Evolutionary conservation across 306 rosid species (phyloP).

Genomic region (Alnus glutinosa): DNA sequence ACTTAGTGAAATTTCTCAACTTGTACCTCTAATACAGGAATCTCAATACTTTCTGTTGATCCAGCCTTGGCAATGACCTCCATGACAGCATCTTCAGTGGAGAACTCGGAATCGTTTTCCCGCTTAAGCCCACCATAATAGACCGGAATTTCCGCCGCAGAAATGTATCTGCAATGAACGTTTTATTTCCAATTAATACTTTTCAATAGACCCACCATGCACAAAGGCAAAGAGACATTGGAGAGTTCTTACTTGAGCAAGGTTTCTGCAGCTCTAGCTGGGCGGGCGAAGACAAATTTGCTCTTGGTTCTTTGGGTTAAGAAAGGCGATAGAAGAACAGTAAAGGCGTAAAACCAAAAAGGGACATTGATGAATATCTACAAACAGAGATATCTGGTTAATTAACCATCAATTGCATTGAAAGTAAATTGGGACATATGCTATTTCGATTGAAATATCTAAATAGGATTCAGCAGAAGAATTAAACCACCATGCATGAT

Average conservation of each 20-base stretch:
- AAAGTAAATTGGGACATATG: neutral
- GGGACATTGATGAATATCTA: conserved; percentile 63
- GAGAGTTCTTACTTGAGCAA: conserved; percentile 38
- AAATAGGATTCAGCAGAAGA: too few species aligned
- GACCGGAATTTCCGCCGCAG: conserved; percentile 50
- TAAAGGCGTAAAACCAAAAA: conserved; percentile 58
- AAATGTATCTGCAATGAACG: conserved; percentile 41
- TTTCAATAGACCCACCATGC: neutral
- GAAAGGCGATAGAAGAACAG: conserved; percentile 51
- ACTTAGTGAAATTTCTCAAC: neutral
- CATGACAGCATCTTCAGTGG: conserved; percentile 32
- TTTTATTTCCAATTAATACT: neutral
- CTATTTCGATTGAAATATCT: too few species aligned
- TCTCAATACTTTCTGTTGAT: conserved; percentile 46
- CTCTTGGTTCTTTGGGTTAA: conserved; percentile 57
- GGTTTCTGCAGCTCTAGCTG: conserved; percentile 48
- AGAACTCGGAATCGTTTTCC: conserved; percentile 47
- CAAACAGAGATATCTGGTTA: conserved; percentile 22
- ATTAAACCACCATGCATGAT: too few species aligned
- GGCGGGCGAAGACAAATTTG: conserved; percentile 55
- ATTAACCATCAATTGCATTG: conserved; percentile 8
- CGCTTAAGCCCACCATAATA: conserved; percentile 51
- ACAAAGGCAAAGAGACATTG: neutral
- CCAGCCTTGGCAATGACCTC: conserved; percentile 46
- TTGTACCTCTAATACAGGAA: conserved; percentile 51